A percentile compares a stretch with the other conserved stretches of the same genome.
phyloP scores from a whole-genome alignment of 2,329 filamentous ascomycete genomes.

The Colletotrichum tabaci region DNA sequence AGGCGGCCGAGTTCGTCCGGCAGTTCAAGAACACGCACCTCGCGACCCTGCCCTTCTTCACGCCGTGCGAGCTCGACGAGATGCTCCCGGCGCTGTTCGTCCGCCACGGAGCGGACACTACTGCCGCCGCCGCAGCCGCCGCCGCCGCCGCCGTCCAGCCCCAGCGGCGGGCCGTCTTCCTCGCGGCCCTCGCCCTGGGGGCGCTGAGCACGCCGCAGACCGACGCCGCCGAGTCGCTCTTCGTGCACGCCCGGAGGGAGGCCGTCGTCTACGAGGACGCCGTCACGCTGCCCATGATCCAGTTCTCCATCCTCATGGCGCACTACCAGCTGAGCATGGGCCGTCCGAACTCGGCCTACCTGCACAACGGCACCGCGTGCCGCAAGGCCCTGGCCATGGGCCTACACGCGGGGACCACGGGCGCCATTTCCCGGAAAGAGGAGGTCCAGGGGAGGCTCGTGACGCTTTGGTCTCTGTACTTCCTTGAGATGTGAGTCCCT shows the following conservation, averaged over 20 bases:
- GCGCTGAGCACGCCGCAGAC: slow-evolving; percentile 47
- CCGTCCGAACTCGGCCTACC: slow-evolving; percentile 48
- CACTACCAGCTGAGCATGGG: slow-evolving; percentile 50
- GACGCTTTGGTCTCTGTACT: slow-evolving; percentile 50
- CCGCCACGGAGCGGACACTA: too few relatives aligned
- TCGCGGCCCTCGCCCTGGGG: slow-evolving; percentile 48
- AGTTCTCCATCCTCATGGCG: slow-evolving; percentile 47
- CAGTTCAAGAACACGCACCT: slow-evolving; percentile 43
- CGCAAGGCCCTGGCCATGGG: slow-evolving; percentile 50
- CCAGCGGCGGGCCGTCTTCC: slow-evolving; percentile 44
- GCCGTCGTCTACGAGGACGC: slow-evolving; percentile 48
- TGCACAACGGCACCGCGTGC: slow-evolving; percentile 48
- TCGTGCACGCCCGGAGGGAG: slow-evolving; percentile 47
- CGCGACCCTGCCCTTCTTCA: slow-evolving; percentile 45
- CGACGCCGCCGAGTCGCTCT: slow-evolving; percentile 46
- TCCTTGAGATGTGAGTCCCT: slow-evolving; percentile 45
- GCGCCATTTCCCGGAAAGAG: slow-evolving; percentile 40
- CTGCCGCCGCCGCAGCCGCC: not conserved
- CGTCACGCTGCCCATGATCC: slow-evolving; percentile 51
- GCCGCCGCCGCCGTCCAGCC: slow-evolving; percentile 40
- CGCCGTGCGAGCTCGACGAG: slow-evolving; percentile 44
- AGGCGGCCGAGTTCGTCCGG: slow-evolving; percentile 43
- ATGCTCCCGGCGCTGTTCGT: slow-evolving; percentile 43
- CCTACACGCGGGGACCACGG: slow-evolving; percentile 46
- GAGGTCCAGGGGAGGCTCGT: slow-evolving; percentile 46